Base-by-base conservation (phyloP, 2,329 filamentous ascomycete species). In the Zelopaecilomyces penicillatus region DNA sequence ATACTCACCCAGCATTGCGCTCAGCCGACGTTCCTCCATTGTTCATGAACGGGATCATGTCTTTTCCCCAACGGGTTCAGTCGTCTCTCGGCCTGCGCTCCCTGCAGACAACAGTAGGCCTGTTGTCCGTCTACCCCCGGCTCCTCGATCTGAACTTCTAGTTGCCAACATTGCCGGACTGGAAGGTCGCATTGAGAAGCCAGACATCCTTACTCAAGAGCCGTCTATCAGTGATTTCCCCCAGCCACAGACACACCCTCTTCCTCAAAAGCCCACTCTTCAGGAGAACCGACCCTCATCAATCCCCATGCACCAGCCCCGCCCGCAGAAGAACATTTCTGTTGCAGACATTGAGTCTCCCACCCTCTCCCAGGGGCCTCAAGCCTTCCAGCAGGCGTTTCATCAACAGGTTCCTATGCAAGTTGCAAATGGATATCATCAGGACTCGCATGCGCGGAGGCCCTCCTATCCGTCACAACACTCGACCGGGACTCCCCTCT, bases 331-430 rank as follows among this genome's bases (percentile, higher is more conserved):
- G 71, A 76, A 89, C 5, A 87, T 97, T 30, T 96, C 90, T 7
- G 82, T 97, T 47, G 87, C 88, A 46, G 89, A 88, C 56, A 95
- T 97, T 54, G 93, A 97, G 64, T 86, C 86, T 6, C 88, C 90
- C 4, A 81, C 78, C 5, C 74, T 68, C 54, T 60, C 65, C 42
- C 71, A 70, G 56, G 73, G 53, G 68, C 80, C 65, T 35, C 87
- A 87, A 56, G 86, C 88, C 0, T 95, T 95, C 56, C 84, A 91
- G 56, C 87, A 90, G 59, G 87, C 90, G 0, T 96, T 97, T 72
- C 89, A 95, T 54, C 90, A 95, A 56, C 90, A 96, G 64, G 82
- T 95, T n/a, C 91, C 90, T 2, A 66, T 83, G 4, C 84, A 90
- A 53, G 76, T 88, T 36, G 64, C 69, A 34, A 79, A 77, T 48